A percentile compares a stretch with the other conserved stretches of the same genome.
Conservation (phyloP, 805 yeast species). For the Metschnikowia aberdeeniae region DNA sequence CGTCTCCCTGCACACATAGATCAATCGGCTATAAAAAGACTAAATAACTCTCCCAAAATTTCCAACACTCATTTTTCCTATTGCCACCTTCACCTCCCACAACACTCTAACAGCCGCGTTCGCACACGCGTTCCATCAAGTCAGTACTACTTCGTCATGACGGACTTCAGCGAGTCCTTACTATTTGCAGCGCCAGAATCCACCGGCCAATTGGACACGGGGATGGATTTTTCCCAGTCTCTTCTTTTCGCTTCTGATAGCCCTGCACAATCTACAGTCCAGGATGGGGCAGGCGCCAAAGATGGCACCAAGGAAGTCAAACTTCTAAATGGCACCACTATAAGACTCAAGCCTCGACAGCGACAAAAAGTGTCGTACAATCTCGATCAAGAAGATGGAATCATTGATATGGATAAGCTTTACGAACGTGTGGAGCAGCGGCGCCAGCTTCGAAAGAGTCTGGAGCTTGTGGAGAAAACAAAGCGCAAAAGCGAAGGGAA, state of each 20-base stretch:
- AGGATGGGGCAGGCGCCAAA: neutral
- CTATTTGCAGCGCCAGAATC: slow-evolving; percentile 9
- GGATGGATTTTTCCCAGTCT: slow-evolving; percentile 5
- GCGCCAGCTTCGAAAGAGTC: slow-evolving; percentile 9
- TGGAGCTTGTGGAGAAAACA: neutral
- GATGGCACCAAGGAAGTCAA: slow-evolving; percentile 6
- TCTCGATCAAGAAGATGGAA: slow-evolving; percentile 10
- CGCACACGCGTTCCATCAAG: slow-evolving; percentile 6
- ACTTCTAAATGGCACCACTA: slow-evolving; percentile 12
- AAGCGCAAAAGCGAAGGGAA: neutral
- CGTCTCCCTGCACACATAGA: no score
- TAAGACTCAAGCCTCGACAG: slow-evolving; percentile 13
- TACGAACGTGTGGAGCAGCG: slow-evolving; percentile 15
- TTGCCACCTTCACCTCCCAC: no score
- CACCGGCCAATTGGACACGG: neutral
- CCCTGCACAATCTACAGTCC: neutral
- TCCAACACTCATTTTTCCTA: no score
- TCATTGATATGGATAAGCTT: slow-evolving; percentile 15
- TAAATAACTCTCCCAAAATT: no score
- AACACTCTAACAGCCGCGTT: slow-evolving; percentile 4
- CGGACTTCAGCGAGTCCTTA: slow-evolving; percentile 15
- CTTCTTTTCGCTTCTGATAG: slow-evolving; percentile 3
- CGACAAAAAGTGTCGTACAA: neutral
- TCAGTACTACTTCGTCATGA: slow-evolving; percentile 7
- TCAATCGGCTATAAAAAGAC: no score